A percentile compares a stretch with the other conserved stretches of the same genome.
These are phyloP conservation scores for Starmera dryadoides DNA, from an alignment of 805 yeast genomes.

Conservation along the genomic window DNA sequence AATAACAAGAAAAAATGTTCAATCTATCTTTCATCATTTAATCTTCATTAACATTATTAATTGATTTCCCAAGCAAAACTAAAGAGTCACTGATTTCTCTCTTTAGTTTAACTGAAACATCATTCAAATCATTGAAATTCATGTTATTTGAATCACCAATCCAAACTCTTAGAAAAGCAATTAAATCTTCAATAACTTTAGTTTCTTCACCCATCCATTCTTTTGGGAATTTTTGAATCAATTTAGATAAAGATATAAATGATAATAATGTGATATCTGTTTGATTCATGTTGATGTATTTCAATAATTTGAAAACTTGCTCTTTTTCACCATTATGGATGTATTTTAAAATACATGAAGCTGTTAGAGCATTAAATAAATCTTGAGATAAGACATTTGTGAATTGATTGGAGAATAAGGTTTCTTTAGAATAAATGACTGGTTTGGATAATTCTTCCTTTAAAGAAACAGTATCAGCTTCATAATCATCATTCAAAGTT, in stretches of 20 bases:
- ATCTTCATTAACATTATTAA: constrained; percentile 11
- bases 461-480: not conserved
- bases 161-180: constrained; percentile 21
- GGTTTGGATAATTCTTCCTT: not conserved
- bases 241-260: constrained; percentile 19
- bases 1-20: too few relatives aligned
- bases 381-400: constrained; percentile 15
- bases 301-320: constrained; percentile 11
- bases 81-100: constrained; percentile 23
- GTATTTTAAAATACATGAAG: constrained; percentile 17
- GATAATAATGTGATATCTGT: constrained; percentile 17
- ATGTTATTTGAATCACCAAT: constrained; percentile 18
- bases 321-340: constrained; percentile 9
- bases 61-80: constrained; percentile 18
- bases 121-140: constrained; percentile 17
- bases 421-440: not conserved
- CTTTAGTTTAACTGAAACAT: constrained; percentile 17
- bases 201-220: constrained; percentile 12
- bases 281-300: constrained; percentile 12
- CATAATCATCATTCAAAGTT: not conserved
- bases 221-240: constrained; percentile 19
- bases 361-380: constrained; percentile 16
- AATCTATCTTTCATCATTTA: too few relatives aligned
- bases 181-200: constrained; percentile 14
- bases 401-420: constrained; percentile 1